Conservation (phyloP, 331 rosid genomes). For the Quercus phellos region DNA sequence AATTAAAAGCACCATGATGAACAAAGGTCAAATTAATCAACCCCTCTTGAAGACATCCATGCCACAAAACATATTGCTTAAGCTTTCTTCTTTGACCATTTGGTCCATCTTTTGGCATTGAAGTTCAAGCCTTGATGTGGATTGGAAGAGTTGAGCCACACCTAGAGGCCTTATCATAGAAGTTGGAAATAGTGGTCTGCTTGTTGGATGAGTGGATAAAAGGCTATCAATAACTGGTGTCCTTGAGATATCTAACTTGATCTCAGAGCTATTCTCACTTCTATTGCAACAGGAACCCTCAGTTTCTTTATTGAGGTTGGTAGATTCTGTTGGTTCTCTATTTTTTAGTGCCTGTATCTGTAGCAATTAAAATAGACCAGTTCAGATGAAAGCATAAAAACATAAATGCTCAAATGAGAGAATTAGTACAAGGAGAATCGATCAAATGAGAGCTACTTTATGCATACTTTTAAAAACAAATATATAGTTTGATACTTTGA, state of each 20-base stretch:
- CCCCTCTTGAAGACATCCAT: constrained; percentile 59
- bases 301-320: constrained; percentile 94
- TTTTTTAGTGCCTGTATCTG: constrained; percentile 85
- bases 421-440: neutral
- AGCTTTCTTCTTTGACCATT: constrained; percentile 74
- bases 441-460: neutral
- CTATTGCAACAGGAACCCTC: constrained; percentile 97
- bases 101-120: constrained; percentile 66
- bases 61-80: constrained; percentile 79
- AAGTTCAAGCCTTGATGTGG: constrained; percentile 61
- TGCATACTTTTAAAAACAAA: too few species aligned
- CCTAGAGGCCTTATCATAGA: constrained; percentile 56
- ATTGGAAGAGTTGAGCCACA: constrained; percentile 75
- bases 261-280: constrained; percentile 95
- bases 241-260: constrained; percentile 84
- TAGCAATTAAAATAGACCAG: constrained; percentile 15
- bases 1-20: constrained; percentile 33
- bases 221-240: constrained; percentile 84
- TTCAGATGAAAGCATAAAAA: constrained; percentile 3
- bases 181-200: constrained; percentile 63
- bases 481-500: too few species aligned
- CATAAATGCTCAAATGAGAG: neutral
- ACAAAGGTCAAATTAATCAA: constrained; percentile 28
- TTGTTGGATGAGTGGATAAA: constrained; percentile 46
- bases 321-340: constrained; percentile 93